Base-by-base conservation (phyloP, 192 early-diverging fungal genomes). In the Coemansia umbellata region DNA sequence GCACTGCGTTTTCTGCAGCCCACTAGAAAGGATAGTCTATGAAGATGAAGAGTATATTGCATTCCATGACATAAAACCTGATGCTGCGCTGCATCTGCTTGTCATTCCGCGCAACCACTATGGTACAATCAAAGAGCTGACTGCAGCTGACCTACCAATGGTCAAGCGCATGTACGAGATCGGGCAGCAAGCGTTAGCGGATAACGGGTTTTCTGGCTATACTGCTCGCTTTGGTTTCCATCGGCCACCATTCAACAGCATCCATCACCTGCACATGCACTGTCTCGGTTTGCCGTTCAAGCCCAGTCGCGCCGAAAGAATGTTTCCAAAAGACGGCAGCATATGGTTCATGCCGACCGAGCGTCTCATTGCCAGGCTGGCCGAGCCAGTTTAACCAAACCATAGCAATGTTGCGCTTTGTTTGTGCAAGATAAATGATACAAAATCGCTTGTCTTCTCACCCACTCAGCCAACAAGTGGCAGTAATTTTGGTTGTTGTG, bases 201-300 rank as follows among this genome's bases (percentile, higher is more conserved):
- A 77, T 21, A 18, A 37, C 9, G 74, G 74, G 11, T 66, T 63
- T 48, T n/a, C 41, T 3, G 58, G 39, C 17, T 56, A 61, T 5
- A 55, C 40, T 5, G 52, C 63, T 15, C 58, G 74, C 7, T 70
- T 69, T 17, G 74, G 74, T 37, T 77, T 77, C 59, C 74, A 77
- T 22, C 62, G 61, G 19, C 74, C 74, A 48, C 74, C 74, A 4
- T 77, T 66, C 52, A 69, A 70, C 48, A 69, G 66, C 55, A 37
- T 77, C 22, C 66, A 77, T 43, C 74, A 77, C 52, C 37, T 77
- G 54, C 74, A 77, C 47, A 63, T 77, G 67, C 74, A 77, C 63
- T 77, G 74, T 24, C 44, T 77, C 8, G 74, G 74, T 3, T 55
- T 77, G 30, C 74, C 74, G 23, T 70, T 77, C 37, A 55, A 55